Conservation (phyloP, 371 early-diverging fungal genomes). For the Polyrhizophydium stewartii region DNA sequence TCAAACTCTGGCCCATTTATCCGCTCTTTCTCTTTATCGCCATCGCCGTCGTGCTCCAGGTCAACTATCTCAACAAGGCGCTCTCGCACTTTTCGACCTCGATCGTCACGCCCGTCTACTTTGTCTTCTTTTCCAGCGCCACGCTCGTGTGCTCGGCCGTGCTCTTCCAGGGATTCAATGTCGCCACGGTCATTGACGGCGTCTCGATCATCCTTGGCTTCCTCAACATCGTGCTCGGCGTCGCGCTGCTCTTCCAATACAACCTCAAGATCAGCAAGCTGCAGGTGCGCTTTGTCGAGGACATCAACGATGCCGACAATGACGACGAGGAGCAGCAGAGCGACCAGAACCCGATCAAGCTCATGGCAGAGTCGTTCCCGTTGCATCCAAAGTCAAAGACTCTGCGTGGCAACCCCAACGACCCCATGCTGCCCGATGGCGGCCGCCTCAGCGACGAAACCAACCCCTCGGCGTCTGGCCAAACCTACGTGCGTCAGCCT, state of each 20-base stretch:
- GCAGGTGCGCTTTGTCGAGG: conserved; percentile 9
- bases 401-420: neutral
- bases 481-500: neutral
- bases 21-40: conserved; percentile 36
- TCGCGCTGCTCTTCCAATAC: conserved; percentile 37
- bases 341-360: conserved; percentile 11
- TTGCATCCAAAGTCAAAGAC: conserved; percentile 1
- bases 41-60: conserved; percentile 30
- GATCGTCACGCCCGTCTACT: conserved; percentile 54
- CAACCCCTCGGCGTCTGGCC: neutral
- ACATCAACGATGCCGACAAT: conserved; percentile 15
- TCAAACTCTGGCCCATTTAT: conserved; percentile 36
- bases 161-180: conserved; percentile 42
- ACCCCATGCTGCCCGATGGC: neutral
- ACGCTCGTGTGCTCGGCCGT: conserved; percentile 43
- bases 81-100: conserved; percentile 41
- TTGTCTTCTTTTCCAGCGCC: conserved; percentile 49
- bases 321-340: conserved; percentile 6
- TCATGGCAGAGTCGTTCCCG: conserved; percentile 12
- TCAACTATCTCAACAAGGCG: conserved; percentile 46
- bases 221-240: conserved; percentile 39
- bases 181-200: conserved; percentile 18
- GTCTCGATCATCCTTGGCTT: conserved; percentile 39
- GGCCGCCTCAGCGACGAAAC: neutral
- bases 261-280: conserved; percentile 22